Evolutionary conservation across 345 rosid species (phyloP).

Genomic region (Linum usitatissimum): DNA sequence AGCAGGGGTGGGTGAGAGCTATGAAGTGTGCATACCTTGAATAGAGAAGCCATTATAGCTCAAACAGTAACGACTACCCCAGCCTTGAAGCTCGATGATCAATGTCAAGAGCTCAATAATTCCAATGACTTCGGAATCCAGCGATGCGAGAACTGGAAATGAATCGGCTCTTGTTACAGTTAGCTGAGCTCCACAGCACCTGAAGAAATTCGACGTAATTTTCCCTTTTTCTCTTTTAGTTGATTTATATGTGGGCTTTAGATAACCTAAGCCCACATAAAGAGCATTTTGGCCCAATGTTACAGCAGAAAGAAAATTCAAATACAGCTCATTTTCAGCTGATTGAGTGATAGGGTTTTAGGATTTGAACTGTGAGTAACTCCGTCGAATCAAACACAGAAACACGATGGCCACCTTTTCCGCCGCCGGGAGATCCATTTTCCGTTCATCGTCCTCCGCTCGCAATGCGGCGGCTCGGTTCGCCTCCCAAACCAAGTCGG

Average conservation of each 20-base stretch:
- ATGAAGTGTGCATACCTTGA: constrained; percentile 40
- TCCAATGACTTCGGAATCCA: not conserved
- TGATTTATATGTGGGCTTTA: not conserved
- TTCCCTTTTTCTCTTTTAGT: not conserved
- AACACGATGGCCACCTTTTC: constrained; percentile 43
- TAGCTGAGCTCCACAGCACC: too few species aligned
- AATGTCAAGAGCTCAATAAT: not conserved
- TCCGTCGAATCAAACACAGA: not conserved
- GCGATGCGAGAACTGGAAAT: not conserved
- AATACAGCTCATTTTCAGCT: not conserved
- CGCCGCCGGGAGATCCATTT: constrained; percentile 51
- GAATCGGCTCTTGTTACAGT: not conserved
- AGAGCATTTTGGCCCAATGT: not conserved
- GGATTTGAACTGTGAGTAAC: too few species aligned
- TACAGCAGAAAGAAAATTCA: not conserved
- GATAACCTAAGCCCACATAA: not conserved
- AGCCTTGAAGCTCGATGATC: not conserved
- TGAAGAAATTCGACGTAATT: not conserved
- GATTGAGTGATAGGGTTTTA: not conserved
- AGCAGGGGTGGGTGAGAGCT: too few species aligned
- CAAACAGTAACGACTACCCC: too few species aligned
- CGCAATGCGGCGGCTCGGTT: constrained; percentile 43
- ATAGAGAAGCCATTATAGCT: constrained; percentile 50
- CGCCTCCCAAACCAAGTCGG: constrained; percentile 32
- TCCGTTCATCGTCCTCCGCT: constrained; percentile 45